These are phyloP conservation scores for Calcarisporium arbuscula DNA, from an alignment of 2,329 filamentous ascomycete species.

Conservation along the genomic window DNA sequence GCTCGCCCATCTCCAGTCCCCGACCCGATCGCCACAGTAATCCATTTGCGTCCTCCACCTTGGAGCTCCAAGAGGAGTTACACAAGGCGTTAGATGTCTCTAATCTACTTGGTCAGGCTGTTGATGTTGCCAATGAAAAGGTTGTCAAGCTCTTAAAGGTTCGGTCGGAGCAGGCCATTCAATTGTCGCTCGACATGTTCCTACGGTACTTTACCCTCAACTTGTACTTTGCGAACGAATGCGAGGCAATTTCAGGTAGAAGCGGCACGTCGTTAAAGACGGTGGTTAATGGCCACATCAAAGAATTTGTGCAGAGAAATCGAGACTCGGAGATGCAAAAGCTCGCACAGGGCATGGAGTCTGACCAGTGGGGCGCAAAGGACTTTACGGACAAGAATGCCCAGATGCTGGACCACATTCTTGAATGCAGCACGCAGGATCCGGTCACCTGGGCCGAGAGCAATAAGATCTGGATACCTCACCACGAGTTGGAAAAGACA, in stretches of 20 bases:
- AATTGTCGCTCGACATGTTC: conserved; percentile 63
- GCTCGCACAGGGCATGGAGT: conserved; percentile 70
- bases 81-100: conserved; percentile 71
- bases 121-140: conserved; percentile 74
- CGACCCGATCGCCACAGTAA: conserved; percentile 24
- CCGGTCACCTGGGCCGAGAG: conserved; percentile 59
- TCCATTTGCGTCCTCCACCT: conserved; percentile 18
- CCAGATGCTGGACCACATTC: conserved; percentile 54
- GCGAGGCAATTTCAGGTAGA: conserved; percentile 75
- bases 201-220: conserved; percentile 79
- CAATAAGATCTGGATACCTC: conserved; percentile 51
- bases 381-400: conserved; percentile 63
- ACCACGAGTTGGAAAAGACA: conserved; percentile 29
- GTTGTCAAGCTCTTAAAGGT: conserved; percentile 72
- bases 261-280: conserved; percentile 71
- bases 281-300: conserved; percentile 75
- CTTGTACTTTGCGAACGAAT: conserved; percentile 77
- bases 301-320: conserved; percentile 67
- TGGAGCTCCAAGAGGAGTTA: conserved; percentile 64
- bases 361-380: conserved; percentile 71
- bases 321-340: conserved; percentile 68
- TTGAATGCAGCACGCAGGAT: conserved; percentile 66
- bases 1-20: conserved; percentile 49
- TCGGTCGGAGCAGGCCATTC: conserved; percentile 64
- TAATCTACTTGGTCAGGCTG: conserved; percentile 70